Evolutionary conservation across 2,329 filamentous ascomycete species (phyloP), one percentile per base, ranked within the genome.

Genomic region (Ophiostoma ips): DNA sequence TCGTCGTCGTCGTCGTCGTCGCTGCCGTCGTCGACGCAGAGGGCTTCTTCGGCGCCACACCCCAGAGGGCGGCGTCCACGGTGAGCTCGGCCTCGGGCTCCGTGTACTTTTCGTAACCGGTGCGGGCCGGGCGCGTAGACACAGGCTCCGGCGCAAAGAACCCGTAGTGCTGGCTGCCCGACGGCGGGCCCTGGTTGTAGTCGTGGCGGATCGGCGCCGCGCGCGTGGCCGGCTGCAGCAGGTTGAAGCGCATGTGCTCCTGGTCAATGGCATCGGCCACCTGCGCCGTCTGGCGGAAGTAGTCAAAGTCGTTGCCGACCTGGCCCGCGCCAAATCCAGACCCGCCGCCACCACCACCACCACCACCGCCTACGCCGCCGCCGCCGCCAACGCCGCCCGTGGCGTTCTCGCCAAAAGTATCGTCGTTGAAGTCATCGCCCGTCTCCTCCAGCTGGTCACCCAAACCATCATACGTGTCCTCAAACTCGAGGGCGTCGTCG

Each of bases 391-490:
- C 30, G 30, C 50, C 31, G n/a, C 47, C 33, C 6, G 13, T 8
- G 16, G 40, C 28, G 38, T 69, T 61, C 24, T 77, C 86, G 13
- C 48, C 86, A 63, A 98, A 98, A 2, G 92, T 98, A 63, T 96
- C 92, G 60, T 96, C 87, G 66, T 98, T 98, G 73, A 95, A 87
- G 47, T 77, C 87, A 71, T 98, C 92, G 61, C 90, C 86, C 18
- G 85, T 83, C 63, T 98, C 90, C 60, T 95, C 83, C 34, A 98
- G 81, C 64, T 85, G 81, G 62, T 95, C 85, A 51, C 88, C 92
- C 37, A 98, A 73, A 16, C 90, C 90, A 66, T 98, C 92, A 63
- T 96, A 96, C 35, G 90, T 96, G 63, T 98, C 88, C 60, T 98
- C 92, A 59, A 96, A 98, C 60, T 96, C 85, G 60, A 74, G 63